These are phyloP conservation scores for Kwoniella botswanensis DNA, from an alignment of 768 basidiomycete genomes.

Conservation along the genomic window DNA sequence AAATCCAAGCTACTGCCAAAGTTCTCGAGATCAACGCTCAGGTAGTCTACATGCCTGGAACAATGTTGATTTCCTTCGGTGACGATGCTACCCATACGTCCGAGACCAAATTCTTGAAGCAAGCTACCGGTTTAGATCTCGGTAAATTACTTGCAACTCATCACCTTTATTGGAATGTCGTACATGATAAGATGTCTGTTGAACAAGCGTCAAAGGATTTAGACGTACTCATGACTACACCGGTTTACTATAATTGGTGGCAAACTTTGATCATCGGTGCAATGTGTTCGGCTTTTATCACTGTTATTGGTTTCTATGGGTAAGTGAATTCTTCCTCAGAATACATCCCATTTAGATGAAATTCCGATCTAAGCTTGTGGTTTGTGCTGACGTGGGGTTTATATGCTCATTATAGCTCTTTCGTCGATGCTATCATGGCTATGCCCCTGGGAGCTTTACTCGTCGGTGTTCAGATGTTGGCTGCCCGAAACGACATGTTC, in stretches of 20 bases:
- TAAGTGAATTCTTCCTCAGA: slow-evolving; percentile 29
- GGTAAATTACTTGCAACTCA: slow-evolving; percentile 76
- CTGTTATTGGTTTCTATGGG: slow-evolving; percentile 53
- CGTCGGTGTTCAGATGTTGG: slow-evolving; percentile 72
- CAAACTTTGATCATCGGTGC: slow-evolving; percentile 74
- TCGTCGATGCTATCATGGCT: slow-evolving; percentile 70
- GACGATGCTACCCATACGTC: slow-evolving; percentile 79
- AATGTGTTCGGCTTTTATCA: slow-evolving; percentile 76
- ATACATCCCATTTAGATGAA: no score
- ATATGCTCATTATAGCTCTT: no score
- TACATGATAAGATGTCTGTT: slow-evolving; percentile 79
- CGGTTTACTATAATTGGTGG: slow-evolving; percentile 67
- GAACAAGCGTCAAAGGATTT: slow-evolving; percentile 72
- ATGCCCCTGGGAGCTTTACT: slow-evolving; percentile 79
- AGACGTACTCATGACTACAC: slow-evolving; percentile 73
- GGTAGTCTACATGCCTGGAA: slow-evolving; percentile 72
- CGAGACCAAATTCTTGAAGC: slow-evolving; percentile 78
- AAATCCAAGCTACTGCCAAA: slow-evolving; percentile 82
- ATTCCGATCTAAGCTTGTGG: no score
- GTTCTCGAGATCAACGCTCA: slow-evolving; percentile 91
- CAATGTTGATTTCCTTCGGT: slow-evolving; percentile 81
- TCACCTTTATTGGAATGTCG: slow-evolving; percentile 76
- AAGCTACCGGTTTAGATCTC: slow-evolving; percentile 73
- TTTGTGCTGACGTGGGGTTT: no score
- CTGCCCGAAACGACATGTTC: slow-evolving; percentile 76